Conservation (phyloP, 2,329 filamentous ascomycete species). For the Cercospora brassicicola region DNA sequence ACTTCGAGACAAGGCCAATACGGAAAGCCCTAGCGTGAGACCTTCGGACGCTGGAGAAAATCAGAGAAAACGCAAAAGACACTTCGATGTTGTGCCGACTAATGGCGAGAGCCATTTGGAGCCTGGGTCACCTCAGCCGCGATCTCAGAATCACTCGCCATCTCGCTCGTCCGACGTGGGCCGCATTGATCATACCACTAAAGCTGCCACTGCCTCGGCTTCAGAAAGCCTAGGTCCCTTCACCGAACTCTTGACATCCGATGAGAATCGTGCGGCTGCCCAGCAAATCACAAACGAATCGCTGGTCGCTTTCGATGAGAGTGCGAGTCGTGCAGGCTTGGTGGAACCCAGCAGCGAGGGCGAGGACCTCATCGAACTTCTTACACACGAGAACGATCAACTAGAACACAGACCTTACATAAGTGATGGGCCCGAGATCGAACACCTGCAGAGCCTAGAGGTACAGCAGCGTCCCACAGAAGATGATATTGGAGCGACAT, state of each 20-base stretch:
- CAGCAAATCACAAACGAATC: constrained; percentile 25
- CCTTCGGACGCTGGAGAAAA: not conserved
- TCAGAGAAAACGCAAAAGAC: not conserved
- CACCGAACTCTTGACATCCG: constrained; percentile 24
- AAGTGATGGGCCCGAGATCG: not conserved
- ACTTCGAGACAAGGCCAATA: not conserved
- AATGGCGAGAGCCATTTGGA: not conserved
- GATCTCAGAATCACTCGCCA: not conserved
- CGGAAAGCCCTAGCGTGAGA: not conserved
- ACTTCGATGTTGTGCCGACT: not conserved
- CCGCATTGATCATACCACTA: not conserved
- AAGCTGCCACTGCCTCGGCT: not conserved
- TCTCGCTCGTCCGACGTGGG: not conserved
- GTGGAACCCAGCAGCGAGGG: not conserved
- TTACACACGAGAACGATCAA: not conserved
- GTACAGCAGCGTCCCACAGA: not conserved
- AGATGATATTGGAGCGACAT: not conserved
- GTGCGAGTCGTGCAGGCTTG: not conserved
- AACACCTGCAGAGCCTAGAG: not conserved
- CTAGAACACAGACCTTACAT: not conserved
- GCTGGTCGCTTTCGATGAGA: not conserved
- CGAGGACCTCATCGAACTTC: not conserved
- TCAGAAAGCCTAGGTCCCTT: too few relatives aligned
- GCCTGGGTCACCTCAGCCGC: not conserved
- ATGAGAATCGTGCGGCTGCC: constrained; percentile 28